Percentiles rank a stretch among this genome's conserved stretches.
phyloP scores from a whole-genome alignment of 75 land plant genomes.

The Gnetum montanum region DNA sequence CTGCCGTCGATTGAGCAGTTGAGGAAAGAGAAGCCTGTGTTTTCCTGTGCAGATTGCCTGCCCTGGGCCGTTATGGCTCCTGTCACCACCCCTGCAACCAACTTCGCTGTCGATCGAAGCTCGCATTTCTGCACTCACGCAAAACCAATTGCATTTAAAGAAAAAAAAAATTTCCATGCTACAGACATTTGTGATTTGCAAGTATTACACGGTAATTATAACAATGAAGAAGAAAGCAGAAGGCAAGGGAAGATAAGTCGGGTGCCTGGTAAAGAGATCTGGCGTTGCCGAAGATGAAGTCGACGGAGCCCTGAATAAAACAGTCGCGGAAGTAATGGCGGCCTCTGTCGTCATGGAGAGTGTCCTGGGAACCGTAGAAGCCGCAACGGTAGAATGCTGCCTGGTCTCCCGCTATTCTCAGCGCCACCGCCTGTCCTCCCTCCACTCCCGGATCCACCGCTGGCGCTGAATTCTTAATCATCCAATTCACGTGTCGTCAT shows the following conservation, averaged over 20 bases:
- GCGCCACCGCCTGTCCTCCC: slow-evolving; percentile 84
- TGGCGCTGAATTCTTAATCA: slow-evolving; percentile 69
- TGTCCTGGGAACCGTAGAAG: slow-evolving; percentile 79
- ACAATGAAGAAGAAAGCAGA: no score
- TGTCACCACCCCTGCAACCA: slow-evolving; percentile 26
- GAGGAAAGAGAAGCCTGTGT: slow-evolving; percentile 67
- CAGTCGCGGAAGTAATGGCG: slow-evolving; percentile 76
- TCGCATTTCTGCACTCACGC: slow-evolving; percentile 43
- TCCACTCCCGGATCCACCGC: slow-evolving; percentile 63
- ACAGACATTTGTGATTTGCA: neutral
- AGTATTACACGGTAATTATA: neutral
- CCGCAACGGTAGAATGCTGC: slow-evolving; percentile 86
- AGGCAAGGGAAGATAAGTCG: neutral
- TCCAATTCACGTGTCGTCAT: no score
- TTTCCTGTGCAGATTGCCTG: slow-evolving; percentile 36
- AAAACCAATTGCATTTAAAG: neutral
- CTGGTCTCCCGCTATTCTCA: slow-evolving; percentile 51
- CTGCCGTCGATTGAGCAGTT: slow-evolving; percentile 65
- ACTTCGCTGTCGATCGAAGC: slow-evolving; percentile 58
- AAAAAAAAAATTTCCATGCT: neutral
- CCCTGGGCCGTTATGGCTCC: slow-evolving; percentile 86
- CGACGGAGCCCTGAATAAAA: slow-evolving; percentile 84
- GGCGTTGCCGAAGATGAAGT: slow-evolving; percentile 79
- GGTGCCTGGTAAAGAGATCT: slow-evolving; percentile 66
- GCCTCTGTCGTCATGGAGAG: slow-evolving; percentile 74